Base-by-base conservation (phyloP, 2,329 filamentous ascomycete species). In the Cladosporium oxysporum region DNA sequence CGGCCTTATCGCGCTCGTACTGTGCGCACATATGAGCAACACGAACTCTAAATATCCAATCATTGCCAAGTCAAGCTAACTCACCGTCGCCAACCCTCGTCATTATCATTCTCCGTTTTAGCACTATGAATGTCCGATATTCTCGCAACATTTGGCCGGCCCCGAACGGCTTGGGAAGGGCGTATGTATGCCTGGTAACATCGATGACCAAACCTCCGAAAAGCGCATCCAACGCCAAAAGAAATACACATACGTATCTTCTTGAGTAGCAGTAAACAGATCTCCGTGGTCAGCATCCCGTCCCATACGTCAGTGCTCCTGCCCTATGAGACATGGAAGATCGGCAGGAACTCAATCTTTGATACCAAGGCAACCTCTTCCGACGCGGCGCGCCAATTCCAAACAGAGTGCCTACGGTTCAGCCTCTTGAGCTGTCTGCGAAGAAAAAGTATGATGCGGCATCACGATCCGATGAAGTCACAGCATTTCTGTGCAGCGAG, bases 381-480 rank as follows among this genome's bases (percentile, higher is more conserved):
- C 50, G 61, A 52, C 61, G 60, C 49, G 44, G 59, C 59, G 33
- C 26, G 60, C 58, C 58, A 50, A 61, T 49, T 2, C 2, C 3
- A 3, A 23, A 47, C 23, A 47, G 37, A 59, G 37, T 59, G 57
- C 35, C 57, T 41, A 58, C 44, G 57, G 57, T 47, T 59, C 57
- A 59, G 26, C 52, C 52, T 31, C 29, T 31, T 21, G n/a, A 47
- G n/a, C n/a, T 47, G 7, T 47, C n/a, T 47, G n/a, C 5, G 2
- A n/a, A 10, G 2, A n/a, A 10, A 47, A 47, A 23, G 41, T 47
- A 47, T 47, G 8, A 47, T 21, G n/a, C 41, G 3, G 41, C 8
- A 23, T 47, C 41, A n/a, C 41, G 41, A 47, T 21, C n/a, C n/a
- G 18, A 6, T n/a, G 18, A n/a, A 44, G 18, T 44, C 18, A n/a